A percentile compares a stretch with the other conserved stretches of the same genome.
Conservation (phyloP, 73 alveolate genomes). For the Blepharisma japonicum region DNA sequence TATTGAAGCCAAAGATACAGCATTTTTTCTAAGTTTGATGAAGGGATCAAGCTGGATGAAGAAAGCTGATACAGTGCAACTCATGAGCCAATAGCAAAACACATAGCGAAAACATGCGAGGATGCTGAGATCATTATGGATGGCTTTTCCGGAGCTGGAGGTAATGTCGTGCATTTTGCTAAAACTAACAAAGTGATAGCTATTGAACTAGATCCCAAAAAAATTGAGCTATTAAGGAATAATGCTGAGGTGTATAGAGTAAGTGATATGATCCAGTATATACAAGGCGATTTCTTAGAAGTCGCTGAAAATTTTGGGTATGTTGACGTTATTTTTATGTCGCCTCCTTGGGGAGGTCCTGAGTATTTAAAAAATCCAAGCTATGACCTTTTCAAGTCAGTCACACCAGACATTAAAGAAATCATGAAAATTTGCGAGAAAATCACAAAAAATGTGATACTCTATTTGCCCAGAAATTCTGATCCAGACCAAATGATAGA, state of each 20-base stretch:
- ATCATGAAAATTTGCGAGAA: neutral
- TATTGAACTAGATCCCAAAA: slow-evolving; percentile 43
- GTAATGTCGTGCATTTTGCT: slow-evolving; percentile 78
- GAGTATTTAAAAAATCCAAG: slow-evolving; percentile 35
- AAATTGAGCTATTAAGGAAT: slow-evolving; percentile 39
- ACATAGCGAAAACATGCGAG: slow-evolving; percentile 64
- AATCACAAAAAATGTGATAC: neutral
- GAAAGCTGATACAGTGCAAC: slow-evolving; percentile 93
- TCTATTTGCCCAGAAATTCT: slow-evolving; percentile 17
- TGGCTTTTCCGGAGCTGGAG: slow-evolving; percentile 93
- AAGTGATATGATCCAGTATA: slow-evolving; percentile 28
- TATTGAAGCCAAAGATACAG: slow-evolving; percentile 78
- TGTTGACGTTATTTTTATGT: slow-evolving; percentile 73
- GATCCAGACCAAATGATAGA: slow-evolving; percentile 11
- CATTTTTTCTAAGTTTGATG: slow-evolving; percentile 83
- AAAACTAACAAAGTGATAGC: slow-evolving; percentile 31
- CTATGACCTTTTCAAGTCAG: neutral
- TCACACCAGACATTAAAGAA: neutral
- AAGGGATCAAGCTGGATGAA: slow-evolving; percentile 83
- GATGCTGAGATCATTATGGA: slow-evolving; percentile 63
- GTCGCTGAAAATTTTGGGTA: slow-evolving; percentile 35
- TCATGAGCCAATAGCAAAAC: slow-evolving; percentile 82
- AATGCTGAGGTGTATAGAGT: slow-evolving; percentile 53
- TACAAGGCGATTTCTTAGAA: slow-evolving; percentile 38
- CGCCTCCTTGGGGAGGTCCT: slow-evolving; percentile 86